Conservation (phyloP, 768 basidiomycete genomes). For the Leccinum aurantiacum region DNA sequence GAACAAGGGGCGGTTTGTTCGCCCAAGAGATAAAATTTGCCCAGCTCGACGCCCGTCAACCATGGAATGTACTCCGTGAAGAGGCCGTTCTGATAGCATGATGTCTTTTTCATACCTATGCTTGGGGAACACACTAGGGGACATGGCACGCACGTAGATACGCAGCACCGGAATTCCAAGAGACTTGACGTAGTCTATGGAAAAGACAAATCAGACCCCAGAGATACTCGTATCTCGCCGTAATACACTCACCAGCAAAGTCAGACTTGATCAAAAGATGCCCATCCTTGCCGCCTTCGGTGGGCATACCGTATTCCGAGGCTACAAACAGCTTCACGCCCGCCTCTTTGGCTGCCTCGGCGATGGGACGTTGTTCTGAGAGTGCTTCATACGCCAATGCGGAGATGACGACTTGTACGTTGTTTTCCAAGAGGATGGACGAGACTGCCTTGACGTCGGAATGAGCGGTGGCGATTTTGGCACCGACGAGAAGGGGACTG, state of each 20-base stretch:
- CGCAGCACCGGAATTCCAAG: slow-evolving; percentile 32
- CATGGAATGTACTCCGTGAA: slow-evolving; percentile 34
- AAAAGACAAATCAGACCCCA: background rate
- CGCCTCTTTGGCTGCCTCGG: slow-evolving; percentile 38
- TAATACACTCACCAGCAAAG: slow-evolving; percentile 25
- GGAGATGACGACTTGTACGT: slow-evolving; percentile 36
- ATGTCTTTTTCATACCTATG: background rate
- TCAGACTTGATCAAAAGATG: slow-evolving; percentile 26
- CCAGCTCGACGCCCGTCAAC: slow-evolving; percentile 27
- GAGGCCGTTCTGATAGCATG: slow-evolving; percentile 30
- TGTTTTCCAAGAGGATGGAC: slow-evolving; percentile 31
- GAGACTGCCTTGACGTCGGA: slow-evolving; percentile 24
- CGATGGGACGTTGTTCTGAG: slow-evolving; percentile 27
- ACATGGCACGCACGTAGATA: slow-evolving; percentile 29
- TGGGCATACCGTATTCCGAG: slow-evolving; percentile 38
- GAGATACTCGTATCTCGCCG: no score
- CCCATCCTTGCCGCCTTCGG: slow-evolving; percentile 32
- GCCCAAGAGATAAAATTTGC: slow-evolving; percentile 35
- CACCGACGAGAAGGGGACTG: slow-evolving; percentile 24
- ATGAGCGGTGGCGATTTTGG: slow-evolving; percentile 28
- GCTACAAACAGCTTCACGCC: slow-evolving; percentile 40
- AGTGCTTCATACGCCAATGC: slow-evolving; percentile 32
- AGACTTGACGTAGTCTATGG: slow-evolving; percentile 30
- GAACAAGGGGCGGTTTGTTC: slow-evolving; percentile 33
- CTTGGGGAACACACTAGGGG: background rate